A percentile compares a stretch with the other conserved stretches of the same genome.
Conservation (phyloP, 768 basidiomycete species). For the Russula foetens region DNA sequence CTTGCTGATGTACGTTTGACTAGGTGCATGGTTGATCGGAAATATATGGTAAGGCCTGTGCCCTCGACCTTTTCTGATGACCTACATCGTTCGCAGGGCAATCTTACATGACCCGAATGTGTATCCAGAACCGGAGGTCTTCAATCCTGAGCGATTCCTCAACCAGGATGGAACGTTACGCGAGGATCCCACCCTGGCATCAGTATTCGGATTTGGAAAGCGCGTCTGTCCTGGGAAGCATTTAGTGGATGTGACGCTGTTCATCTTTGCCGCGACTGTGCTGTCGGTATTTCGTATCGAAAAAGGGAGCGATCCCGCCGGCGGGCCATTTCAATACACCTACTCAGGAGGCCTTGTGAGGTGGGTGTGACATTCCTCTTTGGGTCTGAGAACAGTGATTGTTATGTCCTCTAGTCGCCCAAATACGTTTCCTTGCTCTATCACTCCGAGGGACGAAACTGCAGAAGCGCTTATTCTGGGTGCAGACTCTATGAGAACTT, state of each 20-base stretch:
- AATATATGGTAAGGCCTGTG: background rate
- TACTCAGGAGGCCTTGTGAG: background rate
- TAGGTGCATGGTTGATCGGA: background rate
- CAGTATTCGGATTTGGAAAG: background rate
- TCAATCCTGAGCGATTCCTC: background rate
- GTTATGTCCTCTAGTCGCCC: background rate
- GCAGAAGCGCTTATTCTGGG: background rate
- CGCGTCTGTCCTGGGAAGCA: background rate
- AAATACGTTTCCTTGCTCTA: background rate
- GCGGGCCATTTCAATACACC: background rate
- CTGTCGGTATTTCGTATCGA: background rate
- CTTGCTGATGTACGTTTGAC: background rate
- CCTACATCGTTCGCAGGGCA: background rate
- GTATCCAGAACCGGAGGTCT: background rate
- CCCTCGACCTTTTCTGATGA: background rate
- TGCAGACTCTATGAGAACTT: background rate
- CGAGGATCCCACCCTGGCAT: background rate
- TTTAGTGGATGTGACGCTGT: background rate
- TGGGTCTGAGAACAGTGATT: background rate
- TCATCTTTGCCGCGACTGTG: background rate
- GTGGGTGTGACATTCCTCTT: background rate
- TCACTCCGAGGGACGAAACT: background rate
- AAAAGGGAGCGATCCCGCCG: background rate
- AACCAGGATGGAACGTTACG: background rate
- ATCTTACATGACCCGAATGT: background rate